A percentile compares a stretch with the other conserved stretches of the same genome.
Evolutionary conservation across 1,284 basidiomycete genomes (phyloP).

Genomic region (Tilletiaria anomala): DNA sequence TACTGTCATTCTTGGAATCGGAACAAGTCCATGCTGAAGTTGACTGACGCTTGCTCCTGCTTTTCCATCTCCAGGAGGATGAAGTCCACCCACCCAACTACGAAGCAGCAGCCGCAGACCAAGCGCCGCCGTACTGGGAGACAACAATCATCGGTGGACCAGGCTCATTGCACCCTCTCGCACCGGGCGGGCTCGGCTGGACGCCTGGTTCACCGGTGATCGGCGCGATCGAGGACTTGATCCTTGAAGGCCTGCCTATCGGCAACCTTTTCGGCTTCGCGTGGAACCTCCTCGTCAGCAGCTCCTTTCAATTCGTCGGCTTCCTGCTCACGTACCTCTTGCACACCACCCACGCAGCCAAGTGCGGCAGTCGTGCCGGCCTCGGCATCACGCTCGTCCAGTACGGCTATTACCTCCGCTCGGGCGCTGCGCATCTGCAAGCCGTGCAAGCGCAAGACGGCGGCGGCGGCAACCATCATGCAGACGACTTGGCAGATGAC

Average conservation of each 20-base stretch:
- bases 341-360: constrained; percentile 70
- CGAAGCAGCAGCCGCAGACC: constrained; percentile 69
- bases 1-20: constrained; percentile 34
- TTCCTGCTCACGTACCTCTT: constrained; percentile 39
- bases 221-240: constrained; percentile 44
- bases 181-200: constrained; percentile 39
- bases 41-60: constrained; percentile 3
- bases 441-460: background rate
- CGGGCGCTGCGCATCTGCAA: constrained; percentile 22
- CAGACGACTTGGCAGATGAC: constrained; percentile 20
- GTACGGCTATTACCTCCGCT: constrained; percentile 70
- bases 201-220: constrained; percentile 34
- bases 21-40: no score
- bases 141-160: constrained; percentile 59
- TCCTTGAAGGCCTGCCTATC: constrained; percentile 48
- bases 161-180: constrained; percentile 42
- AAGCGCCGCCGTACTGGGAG: constrained; percentile 93
- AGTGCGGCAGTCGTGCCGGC: constrained; percentile 82
- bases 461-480: constrained; percentile 2
- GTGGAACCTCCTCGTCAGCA: constrained; percentile 69
- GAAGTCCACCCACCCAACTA: constrained; percentile 56
- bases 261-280: constrained; percentile 57
- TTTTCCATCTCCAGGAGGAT: constrained; percentile 5
- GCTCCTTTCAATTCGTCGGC: constrained; percentile 88
- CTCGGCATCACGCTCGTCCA: constrained; percentile 79